phyloP scores from a whole-genome alignment of 495 filamentous ascomycete species.

The Bryoglossum gracile region DNA sequence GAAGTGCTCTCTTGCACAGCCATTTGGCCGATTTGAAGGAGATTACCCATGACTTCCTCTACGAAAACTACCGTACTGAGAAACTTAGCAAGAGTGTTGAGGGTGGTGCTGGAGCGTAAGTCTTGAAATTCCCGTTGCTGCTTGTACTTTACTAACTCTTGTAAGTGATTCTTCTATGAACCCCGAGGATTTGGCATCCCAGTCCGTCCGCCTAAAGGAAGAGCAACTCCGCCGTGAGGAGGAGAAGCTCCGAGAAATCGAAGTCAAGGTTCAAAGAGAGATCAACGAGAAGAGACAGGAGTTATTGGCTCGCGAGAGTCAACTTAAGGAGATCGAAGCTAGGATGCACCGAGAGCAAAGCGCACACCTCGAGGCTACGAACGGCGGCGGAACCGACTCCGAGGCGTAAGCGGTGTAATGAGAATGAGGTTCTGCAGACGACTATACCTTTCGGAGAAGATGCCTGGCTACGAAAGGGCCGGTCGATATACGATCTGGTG shows the following conservation, averaged over 20 bases:
- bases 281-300: constrained; percentile 99
- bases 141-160: too few species aligned
- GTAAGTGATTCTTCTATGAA: constrained; percentile 80
- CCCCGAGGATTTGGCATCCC: constrained; percentile 91
- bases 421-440: constrained; percentile 7
- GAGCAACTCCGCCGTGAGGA: constrained; percentile 98
- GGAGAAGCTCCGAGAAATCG: constrained; percentile 98
- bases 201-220: constrained; percentile 97
- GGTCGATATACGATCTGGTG: constrained; percentile 10
- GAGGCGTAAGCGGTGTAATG: constrained; percentile 16
- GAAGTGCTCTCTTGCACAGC: constrained; percentile 92
- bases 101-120: constrained; percentile 79
- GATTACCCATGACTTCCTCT: constrained; percentile 98
- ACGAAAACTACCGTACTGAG: constrained; percentile 99
- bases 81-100: constrained; percentile 99
- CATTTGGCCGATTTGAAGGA: constrained; percentile 98
- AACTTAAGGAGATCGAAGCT: constrained; percentile 85
- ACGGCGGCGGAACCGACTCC: constrained; percentile 26
- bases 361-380: constrained; percentile 40
- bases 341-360: constrained; percentile 49
- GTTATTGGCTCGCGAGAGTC: constrained; percentile 92
- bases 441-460: constrained; percentile 7
- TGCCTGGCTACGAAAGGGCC: constrained; percentile 6
- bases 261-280: constrained; percentile 97
- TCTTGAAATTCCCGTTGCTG: too few species aligned